Evolutionary conservation across 345 rosid genomes (phyloP).

Genomic region (Abelmoschus esculentus): DNA sequence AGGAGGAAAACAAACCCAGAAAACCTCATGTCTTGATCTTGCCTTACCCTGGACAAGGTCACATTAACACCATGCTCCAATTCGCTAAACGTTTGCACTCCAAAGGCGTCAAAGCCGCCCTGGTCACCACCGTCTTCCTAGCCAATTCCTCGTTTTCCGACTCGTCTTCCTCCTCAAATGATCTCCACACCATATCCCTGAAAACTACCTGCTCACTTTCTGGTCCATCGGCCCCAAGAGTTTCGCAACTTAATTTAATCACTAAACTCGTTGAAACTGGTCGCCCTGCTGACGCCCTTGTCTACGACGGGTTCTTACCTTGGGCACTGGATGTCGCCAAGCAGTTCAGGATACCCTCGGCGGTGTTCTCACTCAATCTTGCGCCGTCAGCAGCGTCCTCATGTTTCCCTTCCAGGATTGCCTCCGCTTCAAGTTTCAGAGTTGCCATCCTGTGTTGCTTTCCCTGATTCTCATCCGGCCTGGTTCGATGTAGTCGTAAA

Average conservation of each 20-base stretch:
- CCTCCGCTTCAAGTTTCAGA: conserved; percentile 19
- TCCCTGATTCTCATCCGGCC: conserved; percentile 9
- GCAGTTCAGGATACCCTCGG: neutral
- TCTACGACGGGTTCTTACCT: neutral
- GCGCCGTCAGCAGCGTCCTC: neutral
- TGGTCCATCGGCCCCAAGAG: neutral
- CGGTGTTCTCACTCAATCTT: conserved; percentile 3
- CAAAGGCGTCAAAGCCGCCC: too few species aligned
- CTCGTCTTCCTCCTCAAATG: too few species aligned
- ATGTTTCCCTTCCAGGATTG: conserved; percentile 22
- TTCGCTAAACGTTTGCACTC: too few species aligned
- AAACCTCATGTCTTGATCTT: too few species aligned
- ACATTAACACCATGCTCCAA: too few species aligned
- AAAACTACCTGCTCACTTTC: neutral
- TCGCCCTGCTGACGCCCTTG: neutral
- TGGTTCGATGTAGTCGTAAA: neutral
- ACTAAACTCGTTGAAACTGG: neutral
- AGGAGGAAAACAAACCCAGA: too few species aligned
- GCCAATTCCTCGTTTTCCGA: too few species aligned
- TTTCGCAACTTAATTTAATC: neutral
- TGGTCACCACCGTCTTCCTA: too few species aligned
- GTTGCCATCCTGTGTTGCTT: conserved; percentile 14
- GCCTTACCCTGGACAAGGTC: too few species aligned
- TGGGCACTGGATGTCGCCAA: neutral
- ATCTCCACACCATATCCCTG: too few species aligned